phyloP scores from a whole-genome alignment of 257 asterid species.

The Jacaranda mimosifolia region DNA sequence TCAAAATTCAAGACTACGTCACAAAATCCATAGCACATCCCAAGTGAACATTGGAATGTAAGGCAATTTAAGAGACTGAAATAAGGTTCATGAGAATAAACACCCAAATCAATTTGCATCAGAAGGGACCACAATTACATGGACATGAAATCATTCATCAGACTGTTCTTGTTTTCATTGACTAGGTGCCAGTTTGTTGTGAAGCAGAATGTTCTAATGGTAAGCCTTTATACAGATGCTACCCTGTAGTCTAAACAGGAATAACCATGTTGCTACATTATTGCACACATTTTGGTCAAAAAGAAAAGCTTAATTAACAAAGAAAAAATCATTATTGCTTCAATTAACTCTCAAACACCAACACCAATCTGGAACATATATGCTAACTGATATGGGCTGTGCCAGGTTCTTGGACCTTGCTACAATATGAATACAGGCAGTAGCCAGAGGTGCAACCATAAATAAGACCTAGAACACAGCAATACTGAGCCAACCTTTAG shows the following conservation, averaged over 20 bases:
- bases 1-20: slow-evolving; percentile 24
- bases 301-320: neutral
- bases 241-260: slow-evolving; percentile 8
- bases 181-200: slow-evolving; percentile 24
- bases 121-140: neutral
- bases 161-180: neutral
- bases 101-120: slow-evolving; percentile 22
- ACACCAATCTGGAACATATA: neutral
- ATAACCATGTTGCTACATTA: slow-evolving; percentile 19
- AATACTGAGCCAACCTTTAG: no score
- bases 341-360: neutral
- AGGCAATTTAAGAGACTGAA: slow-evolving; percentile 23
- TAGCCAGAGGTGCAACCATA: no score
- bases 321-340: neutral
- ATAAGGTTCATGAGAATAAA: slow-evolving; percentile 18
- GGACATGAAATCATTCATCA: slow-evolving; percentile 4
- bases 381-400: neutral
- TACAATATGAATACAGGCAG: no score
- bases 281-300: slow-evolving; percentile 8
- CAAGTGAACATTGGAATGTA: neutral
- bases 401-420: no score
- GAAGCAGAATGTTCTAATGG: slow-evolving; percentile 19
- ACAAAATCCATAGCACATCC: slow-evolving; percentile 19
- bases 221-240: slow-evolving; percentile 5
- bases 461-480: no score